Conservation (phyloP, 768 basidiomycete genomes). For the Lepiota venenata region DNA sequence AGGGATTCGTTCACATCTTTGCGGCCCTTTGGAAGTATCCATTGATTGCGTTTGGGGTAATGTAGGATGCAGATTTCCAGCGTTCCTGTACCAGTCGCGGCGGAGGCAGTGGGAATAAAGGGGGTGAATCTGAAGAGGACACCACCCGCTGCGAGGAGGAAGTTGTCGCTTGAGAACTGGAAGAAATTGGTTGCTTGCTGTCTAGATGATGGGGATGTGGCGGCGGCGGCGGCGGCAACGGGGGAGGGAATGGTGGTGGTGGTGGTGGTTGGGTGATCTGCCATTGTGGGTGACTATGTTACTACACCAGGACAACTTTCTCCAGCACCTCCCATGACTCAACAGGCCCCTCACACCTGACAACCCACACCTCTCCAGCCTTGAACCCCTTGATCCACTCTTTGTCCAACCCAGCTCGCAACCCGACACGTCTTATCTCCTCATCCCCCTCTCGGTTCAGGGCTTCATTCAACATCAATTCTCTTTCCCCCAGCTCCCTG, state of each 20-base stretch:
- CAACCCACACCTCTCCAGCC: constrained; percentile 54
- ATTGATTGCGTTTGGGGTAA: constrained; percentile 22
- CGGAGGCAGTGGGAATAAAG: background rate
- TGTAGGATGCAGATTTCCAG: constrained; percentile 40
- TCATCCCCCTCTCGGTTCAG: constrained; percentile 8
- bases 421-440: constrained; percentile 28
- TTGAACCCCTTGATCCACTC: constrained; percentile 41
- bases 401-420: constrained; percentile 23
- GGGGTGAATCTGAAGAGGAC: constrained; percentile 29
- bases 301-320: constrained; percentile 19
- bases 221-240: background rate
- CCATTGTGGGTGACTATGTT: background rate
- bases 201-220: background rate
- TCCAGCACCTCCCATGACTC: constrained; percentile 52
- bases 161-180: constrained; percentile 19
- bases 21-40: constrained; percentile 58
- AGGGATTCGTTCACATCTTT: constrained; percentile 56
- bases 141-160: constrained; percentile 39
- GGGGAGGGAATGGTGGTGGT: background rate
- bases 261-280: constrained; percentile 10
- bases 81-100: constrained; percentile 1
- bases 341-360: constrained; percentile 57
- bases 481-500: constrained; percentile 32
- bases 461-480: constrained; percentile 17
- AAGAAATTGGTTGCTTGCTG: background rate